A percentile compares a stretch with the other conserved stretches of the same genome.
phyloP scores from a whole-genome alignment of 208 protist species.

The Naegleria fowleri region DNA sequence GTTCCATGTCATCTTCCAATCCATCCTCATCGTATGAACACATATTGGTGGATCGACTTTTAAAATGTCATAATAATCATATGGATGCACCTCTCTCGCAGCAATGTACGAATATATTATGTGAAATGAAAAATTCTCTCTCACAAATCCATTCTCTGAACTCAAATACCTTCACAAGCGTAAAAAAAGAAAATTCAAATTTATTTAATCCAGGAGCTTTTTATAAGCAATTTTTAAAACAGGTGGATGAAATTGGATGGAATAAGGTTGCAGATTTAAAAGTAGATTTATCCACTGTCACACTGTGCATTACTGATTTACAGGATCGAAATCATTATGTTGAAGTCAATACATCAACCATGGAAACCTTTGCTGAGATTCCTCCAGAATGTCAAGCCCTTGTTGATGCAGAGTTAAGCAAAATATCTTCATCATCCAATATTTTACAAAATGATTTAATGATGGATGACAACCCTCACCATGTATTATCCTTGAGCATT shows the following conservation, averaged over 20 bases:
- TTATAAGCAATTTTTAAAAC: neutral
- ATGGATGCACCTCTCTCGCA: neutral
- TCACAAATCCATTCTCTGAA: neutral
- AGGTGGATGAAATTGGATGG: conserved; percentile 29
- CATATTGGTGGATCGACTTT: neutral
- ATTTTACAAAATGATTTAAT: neutral
- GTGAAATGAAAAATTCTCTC: neutral
- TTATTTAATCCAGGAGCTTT: neutral
- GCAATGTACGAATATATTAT: neutral
- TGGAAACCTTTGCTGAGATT: neutral
- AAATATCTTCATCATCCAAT: neutral
- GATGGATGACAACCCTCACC: too few species aligned
- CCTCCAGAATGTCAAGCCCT: neutral
- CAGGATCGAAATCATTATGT: neutral
- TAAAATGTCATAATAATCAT: neutral
- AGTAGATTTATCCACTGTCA: neutral
- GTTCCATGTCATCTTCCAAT: neutral
- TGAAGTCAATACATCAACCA: neutral
- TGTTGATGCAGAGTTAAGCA: neutral
- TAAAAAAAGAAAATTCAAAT: neutral
- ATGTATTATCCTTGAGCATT: neutral
- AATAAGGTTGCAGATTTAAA: conserved; percentile 8
- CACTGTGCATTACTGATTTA: neutral
- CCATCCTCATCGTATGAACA: neutral
- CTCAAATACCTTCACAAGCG: neutral